These are phyloP conservation scores for Setomelanomma holmii DNA, from an alignment of 2,329 filamentous ascomycete genomes.

Conservation along the genomic window DNA sequence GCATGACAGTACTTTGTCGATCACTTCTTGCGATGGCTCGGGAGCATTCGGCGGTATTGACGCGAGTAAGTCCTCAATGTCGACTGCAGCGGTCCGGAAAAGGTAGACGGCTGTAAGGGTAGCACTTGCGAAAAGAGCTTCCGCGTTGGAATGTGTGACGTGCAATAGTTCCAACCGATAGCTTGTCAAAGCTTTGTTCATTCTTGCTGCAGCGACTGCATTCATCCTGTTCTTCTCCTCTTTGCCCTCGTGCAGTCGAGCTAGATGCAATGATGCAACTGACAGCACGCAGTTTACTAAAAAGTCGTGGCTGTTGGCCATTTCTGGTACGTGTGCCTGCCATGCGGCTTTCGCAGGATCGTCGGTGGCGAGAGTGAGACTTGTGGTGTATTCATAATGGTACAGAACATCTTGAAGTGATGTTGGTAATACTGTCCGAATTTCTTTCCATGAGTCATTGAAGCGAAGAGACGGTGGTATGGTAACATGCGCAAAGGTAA, in stretches of 20 bases:
- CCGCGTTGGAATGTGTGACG: slow-evolving; percentile 51
- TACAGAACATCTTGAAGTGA: slow-evolving; percentile 35
- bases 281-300: slow-evolving; percentile 56
- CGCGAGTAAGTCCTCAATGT: slow-evolving; percentile 38
- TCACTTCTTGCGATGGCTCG: slow-evolving; percentile 23
- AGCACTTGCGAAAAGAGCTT: slow-evolving; percentile 49
- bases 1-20: slow-evolving; percentile 37
- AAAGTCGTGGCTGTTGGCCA: slow-evolving; percentile 53
- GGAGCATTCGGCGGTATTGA: slow-evolving; percentile 26
- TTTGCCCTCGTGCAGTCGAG: slow-evolving; percentile 43
- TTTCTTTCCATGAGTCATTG: slow-evolving; percentile 39
- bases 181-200: slow-evolving; percentile 42
- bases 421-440: slow-evolving; percentile 31
- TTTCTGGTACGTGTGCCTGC: slow-evolving; percentile 41
- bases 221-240: slow-evolving; percentile 33
- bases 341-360: slow-evolving; percentile 43
- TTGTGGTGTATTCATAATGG: slow-evolving; percentile 45
- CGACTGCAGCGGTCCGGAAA: slow-evolving; percentile 41
- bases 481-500: slow-evolving; percentile 5
- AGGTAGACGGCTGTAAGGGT: slow-evolving; percentile 45
- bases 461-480: slow-evolving; percentile 32
- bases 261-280: slow-evolving; percentile 55
- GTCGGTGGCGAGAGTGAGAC: slow-evolving; percentile 36
- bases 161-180: slow-evolving; percentile 40
- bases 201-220: slow-evolving; percentile 36